Conservation (phyloP, 257 asterid genomes). For the Solanum corneliomulleri region DNA sequence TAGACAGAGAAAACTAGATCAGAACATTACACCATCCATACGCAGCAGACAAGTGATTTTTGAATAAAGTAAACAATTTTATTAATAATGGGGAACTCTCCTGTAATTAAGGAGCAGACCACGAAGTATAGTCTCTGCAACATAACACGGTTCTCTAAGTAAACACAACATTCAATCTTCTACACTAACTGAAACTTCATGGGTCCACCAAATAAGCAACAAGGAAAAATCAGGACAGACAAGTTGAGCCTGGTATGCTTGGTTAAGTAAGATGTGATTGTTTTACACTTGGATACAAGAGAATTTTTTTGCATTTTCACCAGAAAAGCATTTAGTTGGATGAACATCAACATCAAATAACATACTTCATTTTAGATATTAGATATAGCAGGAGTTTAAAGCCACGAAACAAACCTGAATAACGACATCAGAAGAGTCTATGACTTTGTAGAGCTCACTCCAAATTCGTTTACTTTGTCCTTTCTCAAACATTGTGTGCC, state of each 20-base stretch:
- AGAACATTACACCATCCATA: not conserved
- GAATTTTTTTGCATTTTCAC: not conserved
- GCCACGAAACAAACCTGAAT: conserved; percentile 47
- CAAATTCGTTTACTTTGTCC: conserved; percentile 99
- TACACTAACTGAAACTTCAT: not conserved
- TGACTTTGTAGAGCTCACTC: conserved; percentile 98
- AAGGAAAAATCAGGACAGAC: not conserved
- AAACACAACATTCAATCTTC: not conserved
- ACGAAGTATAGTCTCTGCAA: not conserved
- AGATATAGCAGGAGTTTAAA: not conserved
- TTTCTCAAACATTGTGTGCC: conserved; percentile 90
- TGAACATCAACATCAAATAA: not conserved
- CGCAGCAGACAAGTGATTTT: not conserved
- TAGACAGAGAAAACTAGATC: not conserved
- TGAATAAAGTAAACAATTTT: not conserved
- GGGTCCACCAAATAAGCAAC: not conserved
- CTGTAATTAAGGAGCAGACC: not conserved
- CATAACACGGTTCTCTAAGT: not conserved
- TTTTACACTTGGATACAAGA: not conserved
- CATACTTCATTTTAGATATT: not conserved
- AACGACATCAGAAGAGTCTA: conserved; percentile 96
- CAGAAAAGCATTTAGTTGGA: not conserved
- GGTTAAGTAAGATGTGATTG: not conserved
- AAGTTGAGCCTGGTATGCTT: not conserved
- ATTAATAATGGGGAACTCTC: not conserved